Evolutionary conservation across 208 protist genomes (phyloP), one percentile per base, ranked within the genome.

Genomic region (Leishmania turanica): DNA sequence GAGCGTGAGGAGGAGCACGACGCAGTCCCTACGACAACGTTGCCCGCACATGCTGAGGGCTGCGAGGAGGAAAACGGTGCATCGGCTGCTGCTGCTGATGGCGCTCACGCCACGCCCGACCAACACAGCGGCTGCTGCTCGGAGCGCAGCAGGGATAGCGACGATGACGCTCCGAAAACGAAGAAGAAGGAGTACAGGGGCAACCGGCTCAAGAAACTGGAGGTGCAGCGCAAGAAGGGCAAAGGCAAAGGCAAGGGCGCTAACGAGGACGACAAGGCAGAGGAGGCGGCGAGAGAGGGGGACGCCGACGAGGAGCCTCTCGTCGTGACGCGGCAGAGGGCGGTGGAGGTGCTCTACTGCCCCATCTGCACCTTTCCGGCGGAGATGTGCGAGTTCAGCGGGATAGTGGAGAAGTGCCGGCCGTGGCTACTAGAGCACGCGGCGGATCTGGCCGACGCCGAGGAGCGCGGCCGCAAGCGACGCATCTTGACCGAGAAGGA

Each of bases 351-450:
- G 60, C 85, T 95, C 31, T 98, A 98, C 89, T 98, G 96, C 84
- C 95, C 96, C 27, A 90, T 94, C 40, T 98, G 96, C 86, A 97
- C 90, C 53, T 97, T 98, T 58, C 96, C 96, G 0, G 93, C 94
- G 0, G 96, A 98, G 83, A 94, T 95, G 88, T 98, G 96, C 79
- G 96, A 98, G 89, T 98, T 94, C 87, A 91, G 90, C 77, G 96
- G 96, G 17, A 95, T 96, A 88, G 91, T 96, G 83, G 94, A 98
- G 42, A 94, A 97, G 86, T 98, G 96, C 82, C 91, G 93, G 13
- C 93, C 93, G 72, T 98, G 95, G 95, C 87, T 98, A 69, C 91
- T 93, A 27, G 90, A 96, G 78, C 90, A 98, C 80, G 93, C 93
- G 5, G 89, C 91, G 42, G 95, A 96, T 85, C 88, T 96, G 19